Evolutionary conservation across 495 filamentous ascomycete species (phyloP).

Genomic region (Aspergillus panamensis): DNA sequence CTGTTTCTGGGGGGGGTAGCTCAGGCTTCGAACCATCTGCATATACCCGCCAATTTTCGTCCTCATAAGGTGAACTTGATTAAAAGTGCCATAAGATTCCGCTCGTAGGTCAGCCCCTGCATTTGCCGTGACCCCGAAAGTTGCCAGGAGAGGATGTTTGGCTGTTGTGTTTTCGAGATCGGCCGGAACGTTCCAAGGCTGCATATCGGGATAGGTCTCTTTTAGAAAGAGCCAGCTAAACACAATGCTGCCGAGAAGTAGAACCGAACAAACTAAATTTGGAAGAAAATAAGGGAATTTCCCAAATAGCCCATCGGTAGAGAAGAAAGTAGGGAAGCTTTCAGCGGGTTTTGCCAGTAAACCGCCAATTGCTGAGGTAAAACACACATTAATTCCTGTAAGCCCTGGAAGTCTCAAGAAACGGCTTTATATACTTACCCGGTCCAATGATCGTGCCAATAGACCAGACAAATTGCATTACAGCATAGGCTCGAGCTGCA

Average conservation of each 20-base stretch:
- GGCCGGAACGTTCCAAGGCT: constrained; percentile 52
- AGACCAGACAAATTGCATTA: constrained; percentile 87
- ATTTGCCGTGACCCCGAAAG: constrained; percentile 65
- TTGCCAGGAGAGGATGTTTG: constrained; percentile 68
- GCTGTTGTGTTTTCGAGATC: constrained; percentile 51
- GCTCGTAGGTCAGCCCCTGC: constrained; percentile 65
- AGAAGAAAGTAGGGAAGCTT: constrained; percentile 62
- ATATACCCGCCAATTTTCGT: constrained; percentile 47
- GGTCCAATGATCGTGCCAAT: constrained; percentile 83
- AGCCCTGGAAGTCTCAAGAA: not conserved
- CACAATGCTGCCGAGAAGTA: constrained; percentile 71
- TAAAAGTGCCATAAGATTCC: constrained; percentile 78
- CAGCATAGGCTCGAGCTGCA: constrained; percentile 70
- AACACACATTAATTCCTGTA: constrained; percentile 20
- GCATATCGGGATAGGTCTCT: constrained; percentile 79
- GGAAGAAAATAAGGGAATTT: constrained; percentile 78
- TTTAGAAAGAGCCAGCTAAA: constrained; percentile 69
- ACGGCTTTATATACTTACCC: constrained; percentile 31
- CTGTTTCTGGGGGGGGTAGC: constrained; percentile 28
- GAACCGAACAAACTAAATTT: constrained; percentile 68
- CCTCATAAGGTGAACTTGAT: constrained; percentile 50
- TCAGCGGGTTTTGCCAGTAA: constrained; percentile 70
- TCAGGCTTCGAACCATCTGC: constrained; percentile 43
- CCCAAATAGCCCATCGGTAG: constrained; percentile 61
- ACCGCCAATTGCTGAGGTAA: constrained; percentile 61